Base-by-base conservation (phyloP, 1,139 yeast genomes). In the Geotrichum fermentans region DNA sequence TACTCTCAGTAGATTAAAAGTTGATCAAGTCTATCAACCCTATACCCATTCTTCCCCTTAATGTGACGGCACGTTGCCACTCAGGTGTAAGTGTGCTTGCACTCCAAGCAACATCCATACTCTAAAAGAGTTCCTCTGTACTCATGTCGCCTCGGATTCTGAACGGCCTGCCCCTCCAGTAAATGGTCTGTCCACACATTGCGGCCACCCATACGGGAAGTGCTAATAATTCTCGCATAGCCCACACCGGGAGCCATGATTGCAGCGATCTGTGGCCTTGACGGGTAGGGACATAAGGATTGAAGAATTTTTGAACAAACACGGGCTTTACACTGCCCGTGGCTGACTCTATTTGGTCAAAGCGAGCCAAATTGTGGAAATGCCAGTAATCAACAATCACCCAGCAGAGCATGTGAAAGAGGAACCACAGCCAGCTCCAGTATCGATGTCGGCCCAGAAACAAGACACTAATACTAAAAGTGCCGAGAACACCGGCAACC, bases 161-260 rank as follows among this genome's bases (percentile, higher is more conserved):
- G 62, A 87, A 88, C 3, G 89, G 88, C 52, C 78, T 73, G 22
- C 88, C 86, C 53, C 97, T 72, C 97, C 97, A 88, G 53, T 80
- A 83, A 36, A 88, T 83, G 47, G 74, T 76, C 33, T 83, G 82
- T 0, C 96, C 96, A 38, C 73, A 59, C 83, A 88, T 83, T 0
- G 96, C 95, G 35, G 70, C 72, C 2, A 83, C 55, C 97, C 97
- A 88, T 22, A 88, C 79, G 0, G 96, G 96, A 30, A 88, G 69
- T 1, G 96, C 96, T 52, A 87, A 67, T 0, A 73, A 18, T 61
- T 88, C 97, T 47, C 97, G 71, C 42, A 79, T 62, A 0, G 74
- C 33, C 97, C 97, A 88, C 21, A 72, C 68, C 2, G 68, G 62
- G 2, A 72, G 49, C 79, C 79, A 77, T 17, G 65, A 58, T 1